phyloP scores from a whole-genome alignment of 306 rosid genomes.

The Pyrus bretschneideri region DNA sequence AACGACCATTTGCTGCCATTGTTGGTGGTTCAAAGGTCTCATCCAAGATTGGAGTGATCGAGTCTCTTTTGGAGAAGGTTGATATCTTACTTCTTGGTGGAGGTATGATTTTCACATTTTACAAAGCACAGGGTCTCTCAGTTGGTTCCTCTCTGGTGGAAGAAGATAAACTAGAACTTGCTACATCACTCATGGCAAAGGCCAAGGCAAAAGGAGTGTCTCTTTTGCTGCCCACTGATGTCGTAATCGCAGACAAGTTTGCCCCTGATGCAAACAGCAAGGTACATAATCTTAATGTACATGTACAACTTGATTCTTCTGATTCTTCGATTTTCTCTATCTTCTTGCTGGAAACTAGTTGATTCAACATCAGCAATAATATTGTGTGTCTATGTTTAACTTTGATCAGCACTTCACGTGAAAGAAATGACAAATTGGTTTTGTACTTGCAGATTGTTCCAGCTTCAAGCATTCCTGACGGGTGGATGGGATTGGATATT shows the following conservation, averaged over 20 bases:
- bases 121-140: conserved; percentile 96
- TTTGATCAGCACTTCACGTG: neutral
- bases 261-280: conserved; percentile 99
- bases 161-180: conserved; percentile 87
- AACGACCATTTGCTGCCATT: conserved; percentile 98
- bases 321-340: neutral
- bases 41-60: conserved; percentile 94
- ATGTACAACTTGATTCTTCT: conserved; percentile 8
- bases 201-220: conserved; percentile 97
- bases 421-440: conserved; percentile 6
- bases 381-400: neutral
- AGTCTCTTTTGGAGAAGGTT: conserved; percentile 82
- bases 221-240: conserved; percentile 87
- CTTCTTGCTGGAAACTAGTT: neutral
- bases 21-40: conserved; percentile 99
- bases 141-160: conserved; percentile 98
- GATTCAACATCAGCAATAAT: neutral
- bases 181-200: conserved; percentile 71
- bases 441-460: conserved; percentile 67
- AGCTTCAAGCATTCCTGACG: conserved; percentile 91
- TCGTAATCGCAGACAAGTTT: conserved; percentile 89
- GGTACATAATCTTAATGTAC: conserved; percentile 44
- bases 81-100: conserved; percentile 95
- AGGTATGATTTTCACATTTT: conserved; percentile 98
- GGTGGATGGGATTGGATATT: conserved; percentile 99